These are phyloP conservation scores for Juglanconis sp. DNA, from an alignment of 2,329 filamentous ascomycete species.

Conservation along the genomic window DNA sequence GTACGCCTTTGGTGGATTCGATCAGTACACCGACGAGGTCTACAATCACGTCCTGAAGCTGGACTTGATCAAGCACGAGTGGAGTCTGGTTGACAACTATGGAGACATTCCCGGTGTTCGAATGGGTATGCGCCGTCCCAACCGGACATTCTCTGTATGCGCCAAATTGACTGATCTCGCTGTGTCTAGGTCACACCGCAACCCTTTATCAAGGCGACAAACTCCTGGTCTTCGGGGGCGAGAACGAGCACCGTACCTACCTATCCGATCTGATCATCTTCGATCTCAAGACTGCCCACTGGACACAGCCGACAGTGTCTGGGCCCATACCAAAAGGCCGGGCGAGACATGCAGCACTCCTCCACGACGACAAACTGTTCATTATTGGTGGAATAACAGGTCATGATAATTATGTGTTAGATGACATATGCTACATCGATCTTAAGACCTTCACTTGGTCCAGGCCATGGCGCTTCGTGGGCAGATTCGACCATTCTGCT, in stretches of 20 bases:
- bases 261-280: conserved; percentile 95
- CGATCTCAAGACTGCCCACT: conserved; percentile 88
- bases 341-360: conserved; percentile 86
- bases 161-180: conserved; percentile 7
- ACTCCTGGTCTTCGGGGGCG: conserved; percentile 93
- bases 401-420: conserved; percentile 84
- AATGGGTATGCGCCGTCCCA: conserved; percentile 66
- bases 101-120: conserved; percentile 95
- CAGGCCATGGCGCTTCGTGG: conserved; percentile 89
- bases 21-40: conserved; percentile 97
- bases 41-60: conserved; percentile 95
- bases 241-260: conserved; percentile 96
- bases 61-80: conserved; percentile 83
- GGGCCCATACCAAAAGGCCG: conserved; percentile 85
- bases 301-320: conserved; percentile 86
- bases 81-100: conserved; percentile 97
- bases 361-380: conserved; percentile 95
- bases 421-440: conserved; percentile 95
- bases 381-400: conserved; percentile 94
- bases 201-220: conserved; percentile 93
- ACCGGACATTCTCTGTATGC: not conserved
- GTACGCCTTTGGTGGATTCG: conserved; percentile 96
- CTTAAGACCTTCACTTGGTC: conserved; percentile 98
- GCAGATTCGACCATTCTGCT: conserved; percentile 89
- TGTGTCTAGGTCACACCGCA: conserved; percentile 77